Base-by-base conservation (phyloP, 257 asterid genomes). In the Solanum stenotomum region DNA sequence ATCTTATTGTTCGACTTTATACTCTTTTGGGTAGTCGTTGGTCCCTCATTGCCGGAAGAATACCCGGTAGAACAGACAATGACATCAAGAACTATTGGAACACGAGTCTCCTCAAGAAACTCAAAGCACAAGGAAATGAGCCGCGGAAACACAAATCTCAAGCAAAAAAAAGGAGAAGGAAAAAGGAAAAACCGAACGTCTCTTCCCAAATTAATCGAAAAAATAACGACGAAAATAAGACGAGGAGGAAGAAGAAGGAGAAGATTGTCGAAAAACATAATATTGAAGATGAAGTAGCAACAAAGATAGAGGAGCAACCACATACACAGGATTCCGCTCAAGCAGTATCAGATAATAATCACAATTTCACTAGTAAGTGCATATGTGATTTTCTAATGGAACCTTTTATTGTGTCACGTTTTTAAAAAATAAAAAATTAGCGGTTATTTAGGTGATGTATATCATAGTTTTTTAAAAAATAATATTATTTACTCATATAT, bases 51-150 rank as follows among this genome's bases (percentile, higher is more conserved):
- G 99, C 98, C 0, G 98, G 97, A 84, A 91, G 97, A 91, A 90
- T 96, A 85, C 98, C 99, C 0, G 99, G 99, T 18, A 88, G 99
- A 92, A 96, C 98, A 0, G 99, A 96, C 37, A 96, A 95, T 70
- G 99, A 96, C 93, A 96, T 96, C 20, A 96, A 96, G 88, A 96
- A 96, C 83, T 96, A 96, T 29, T 96, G 99, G 99, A 96, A 96
- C 67, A 96, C 99, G 0, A 98, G 93, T 87, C 42, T 71, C 10
- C 25, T 71, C 42, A 71, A 71, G n/a, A 31, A 71, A 71, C 78
- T 71, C 42, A 71, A 71, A 71, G 78, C 42, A 31, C 78, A 71
- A 31, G 78, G 78, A 71, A 71, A 33, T 8, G 78, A 71, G 42
- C 78, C 78, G 1, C 22, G 25, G 4, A 15, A 8, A 70, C 78